These are phyloP conservation scores for Glutinoglossum americanum DNA, from an alignment of 495 filamentous ascomycete genomes.

Conservation along the genomic window DNA sequence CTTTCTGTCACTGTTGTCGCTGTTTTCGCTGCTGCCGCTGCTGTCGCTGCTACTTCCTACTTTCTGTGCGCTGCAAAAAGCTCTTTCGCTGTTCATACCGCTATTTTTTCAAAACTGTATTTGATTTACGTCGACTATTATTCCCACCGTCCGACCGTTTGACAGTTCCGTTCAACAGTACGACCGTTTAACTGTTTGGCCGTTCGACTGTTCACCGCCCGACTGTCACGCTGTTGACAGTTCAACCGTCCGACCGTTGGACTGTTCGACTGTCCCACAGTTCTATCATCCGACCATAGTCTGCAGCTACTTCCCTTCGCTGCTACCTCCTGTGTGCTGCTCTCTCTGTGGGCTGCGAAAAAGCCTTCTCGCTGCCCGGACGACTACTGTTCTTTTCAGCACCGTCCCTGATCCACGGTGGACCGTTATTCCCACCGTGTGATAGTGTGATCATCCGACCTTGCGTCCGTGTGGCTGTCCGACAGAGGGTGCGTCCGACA, in stretches of 20 bases:
- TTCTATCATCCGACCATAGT: neutral
- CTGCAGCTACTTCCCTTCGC: too few relatives aligned
- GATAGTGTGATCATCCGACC: too few relatives aligned
- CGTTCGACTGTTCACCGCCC: too few relatives aligned
- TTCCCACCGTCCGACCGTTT: neutral
- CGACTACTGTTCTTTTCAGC: neutral
- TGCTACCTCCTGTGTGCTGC: neutral
- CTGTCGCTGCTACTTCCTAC: neutral
- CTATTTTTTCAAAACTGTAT: neutral
- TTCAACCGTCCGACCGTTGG: neutral
- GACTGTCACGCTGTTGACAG: too few relatives aligned
- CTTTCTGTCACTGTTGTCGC: neutral
- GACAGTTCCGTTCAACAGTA: neutral
- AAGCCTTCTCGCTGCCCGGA: neutral
- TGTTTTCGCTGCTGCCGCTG: neutral
- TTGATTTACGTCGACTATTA: neutral
- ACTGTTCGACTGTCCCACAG: neutral
- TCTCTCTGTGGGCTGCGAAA: neutral
- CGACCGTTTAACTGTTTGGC: neutral
- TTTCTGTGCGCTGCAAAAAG: neutral
- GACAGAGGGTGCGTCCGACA: neutral
- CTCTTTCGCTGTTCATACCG: neutral
- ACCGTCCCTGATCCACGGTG: neutral
- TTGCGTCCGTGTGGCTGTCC: neutral
- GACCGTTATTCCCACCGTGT: too few relatives aligned